Base-by-base conservation (phyloP, 2,329 filamentous ascomycete species). In the Penicillium digitatum region DNA sequence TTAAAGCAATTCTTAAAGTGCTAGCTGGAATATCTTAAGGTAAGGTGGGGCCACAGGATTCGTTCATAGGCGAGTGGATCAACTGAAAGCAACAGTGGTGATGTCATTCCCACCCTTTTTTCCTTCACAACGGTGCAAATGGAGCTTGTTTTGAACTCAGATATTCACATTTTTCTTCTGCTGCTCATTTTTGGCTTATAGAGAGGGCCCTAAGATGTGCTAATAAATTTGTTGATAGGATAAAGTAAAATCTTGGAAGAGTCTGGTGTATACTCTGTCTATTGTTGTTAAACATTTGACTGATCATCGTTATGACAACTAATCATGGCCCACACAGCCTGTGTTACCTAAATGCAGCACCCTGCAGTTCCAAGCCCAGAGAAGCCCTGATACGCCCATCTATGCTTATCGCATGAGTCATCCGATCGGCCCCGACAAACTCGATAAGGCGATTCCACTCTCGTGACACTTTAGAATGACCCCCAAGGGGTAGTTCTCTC, bases 381-480 rank as follows among this genome's bases (percentile, higher is more conserved):
- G 29, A 47, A 38, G 34, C 43, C 44, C 51, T 50, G 46, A 54
- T 50, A 54, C 31, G 46, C 44, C 27, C 29, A 44, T 29, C n/a
- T 22, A 27, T 26, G 22, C 46, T 54, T 54, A 54, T 54, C 52
- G 37, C 50, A 55, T 55, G 52, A 55, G 31, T 55, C 52, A 55
- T 55, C 52, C 47, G 40, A 55, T 51, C 47, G 45, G 52, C 45
- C 26, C 29, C 37, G 44, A 42, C n/a, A 7, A 40, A 18, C 48
- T 18, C 37, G 39, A 55, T 45, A 38, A 51, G 38, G 37, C 24
- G 18, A 34, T 40, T 53, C 51, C 51, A 47, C 52, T 55, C 52
- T 55, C 47, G 47, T 55, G 52, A 55, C 52, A 51, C 40, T 45
- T 18, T 34, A 34, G 52, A 39, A 45, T 55, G 52, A 55, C 52